These are phyloP conservation scores for Ceratocystiopsis minuta DNA, from an alignment of 2,329 filamentous ascomycete species.

Conservation along the genomic window DNA sequence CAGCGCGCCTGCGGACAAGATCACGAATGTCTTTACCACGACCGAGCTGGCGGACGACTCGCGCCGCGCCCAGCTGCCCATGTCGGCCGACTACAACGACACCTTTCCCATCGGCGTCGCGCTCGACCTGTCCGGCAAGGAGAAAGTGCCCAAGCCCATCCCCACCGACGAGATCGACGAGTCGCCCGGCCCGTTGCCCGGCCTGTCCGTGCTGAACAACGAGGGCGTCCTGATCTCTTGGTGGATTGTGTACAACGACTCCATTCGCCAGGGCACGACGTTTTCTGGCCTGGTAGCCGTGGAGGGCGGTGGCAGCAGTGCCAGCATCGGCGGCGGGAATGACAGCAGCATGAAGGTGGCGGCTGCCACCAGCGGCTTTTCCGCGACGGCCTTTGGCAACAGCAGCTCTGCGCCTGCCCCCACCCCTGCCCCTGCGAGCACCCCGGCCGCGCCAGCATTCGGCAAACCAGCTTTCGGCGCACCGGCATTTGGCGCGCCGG, in stretches of 20 bases:
- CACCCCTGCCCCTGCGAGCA: constrained; percentile 12
- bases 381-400: constrained; percentile 14
- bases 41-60: constrained; percentile 58
- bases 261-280: constrained; percentile 52
- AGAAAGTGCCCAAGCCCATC: constrained; percentile 63
- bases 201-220: constrained; percentile 70
- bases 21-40: constrained; percentile 53
- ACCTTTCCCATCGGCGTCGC: constrained; percentile 64
- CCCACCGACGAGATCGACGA: constrained; percentile 59
- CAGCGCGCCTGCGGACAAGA: constrained; percentile 38
- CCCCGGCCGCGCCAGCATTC: constrained; percentile 27
- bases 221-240: constrained; percentile 72
- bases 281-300: constrained; percentile 51
- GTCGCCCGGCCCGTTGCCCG: constrained; percentile 65
- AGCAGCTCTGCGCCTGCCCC: constrained; percentile 1
- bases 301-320: constrained; percentile 14
- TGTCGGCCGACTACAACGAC: constrained; percentile 48
- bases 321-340: neutral
- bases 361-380: too few relatives aligned
- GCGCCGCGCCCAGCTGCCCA: constrained; percentile 55
- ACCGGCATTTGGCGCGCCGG: too few relatives aligned
- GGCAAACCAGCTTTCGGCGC: neutral
- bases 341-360: too few relatives aligned
- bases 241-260: constrained; percentile 86
- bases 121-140: constrained; percentile 67